Evolutionary conservation across 768 basidiomycete genomes (phyloP), one percentile per base, ranked within the genome.

Genomic region (Suillus ampliporus): DNA sequence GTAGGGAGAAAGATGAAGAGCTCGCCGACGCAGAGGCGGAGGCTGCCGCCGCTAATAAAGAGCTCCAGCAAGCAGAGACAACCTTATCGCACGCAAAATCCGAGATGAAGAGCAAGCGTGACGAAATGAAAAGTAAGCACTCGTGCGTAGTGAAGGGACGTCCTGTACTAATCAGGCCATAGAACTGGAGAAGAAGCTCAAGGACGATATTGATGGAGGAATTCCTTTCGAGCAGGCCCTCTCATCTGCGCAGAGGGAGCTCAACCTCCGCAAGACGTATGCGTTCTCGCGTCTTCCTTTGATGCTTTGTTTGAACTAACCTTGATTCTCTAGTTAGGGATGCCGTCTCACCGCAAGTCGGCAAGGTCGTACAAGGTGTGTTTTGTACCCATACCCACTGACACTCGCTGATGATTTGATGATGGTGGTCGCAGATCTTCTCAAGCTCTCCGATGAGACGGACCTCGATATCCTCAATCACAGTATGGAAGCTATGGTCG

Each of bases 1-100:
- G 17, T 63, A 97, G 94, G 28, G 82, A 86, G 58, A 89, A 89
- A 69, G 93, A 95, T 61, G 75, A 78, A 4, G 88, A 90, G 61
- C 79, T 87, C 52, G 57, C 50, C 11, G 73, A 79, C 58, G 73
- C 70, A 4, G 76, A 78, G 60, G 61, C 34, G 4, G 70, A 80
- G 8, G 63, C 74, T 26, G 62, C 80, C 10, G 71, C 76, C 2
- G 83, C 83, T 3, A 88, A 86, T 69, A 82, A 83, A 57, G 79
- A 79, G 44, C 74, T 92, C 5, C 89, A 91, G 59, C 83, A 85
- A 14, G 77, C 86, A 4, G 90, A 95, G 69, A 80, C 87, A 1
- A 83, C 81, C 8, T 71, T 94, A 6, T 83, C 82, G 7, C 86
- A 83, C 53, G 76, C 88, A 35, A 89, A 86, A 67, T 73, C 78